A percentile compares a stretch with the other conserved stretches of the same genome.
These are phyloP conservation scores for Meira miltonrushii DNA, from an alignment of 1,284 basidiomycete genomes.

Conservation along the genomic window DNA sequence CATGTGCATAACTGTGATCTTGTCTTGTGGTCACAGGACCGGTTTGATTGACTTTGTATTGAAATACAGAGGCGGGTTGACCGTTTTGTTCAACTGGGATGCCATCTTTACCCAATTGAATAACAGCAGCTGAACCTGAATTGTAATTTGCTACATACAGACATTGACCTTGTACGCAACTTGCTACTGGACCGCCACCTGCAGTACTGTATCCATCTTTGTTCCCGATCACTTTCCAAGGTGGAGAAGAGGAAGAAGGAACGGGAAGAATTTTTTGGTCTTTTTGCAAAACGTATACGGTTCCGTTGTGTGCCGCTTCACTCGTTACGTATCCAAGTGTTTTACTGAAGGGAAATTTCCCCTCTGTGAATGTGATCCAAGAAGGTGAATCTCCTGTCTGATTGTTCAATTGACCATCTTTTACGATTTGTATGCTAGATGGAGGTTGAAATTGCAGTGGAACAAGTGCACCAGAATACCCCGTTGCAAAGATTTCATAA, in stretches of 20 bases:
- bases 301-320: not conserved
- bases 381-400: not conserved
- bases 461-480: too few species aligned
- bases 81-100: not conserved
- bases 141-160: conserved; percentile 28
- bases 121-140: conserved; percentile 19
- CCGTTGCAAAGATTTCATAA: too few species aligned
- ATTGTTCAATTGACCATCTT: too few species aligned
- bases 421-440: too few species aligned
- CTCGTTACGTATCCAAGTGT: not conserved
- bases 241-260: too few species aligned
- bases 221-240: not conserved
- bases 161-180: conserved; percentile 8
- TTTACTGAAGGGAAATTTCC: not conserved
- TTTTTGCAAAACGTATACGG: not conserved
- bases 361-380: conserved; percentile 1
- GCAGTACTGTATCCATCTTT: not conserved
- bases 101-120: conserved; percentile 13
- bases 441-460: too few species aligned
- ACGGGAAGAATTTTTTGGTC: too few species aligned
- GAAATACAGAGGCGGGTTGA: conserved; percentile 15
- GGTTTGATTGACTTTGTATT: conserved; percentile 19
- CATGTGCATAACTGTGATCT: conserved; percentile 38
- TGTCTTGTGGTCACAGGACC: conserved; percentile 35
- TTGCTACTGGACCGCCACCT: conserved; percentile 14